Evolutionary conservation across 306 rosid species (phyloP), one percentile per base, ranked within the genome.

Genomic region (Gastrolobium villosum): DNA sequence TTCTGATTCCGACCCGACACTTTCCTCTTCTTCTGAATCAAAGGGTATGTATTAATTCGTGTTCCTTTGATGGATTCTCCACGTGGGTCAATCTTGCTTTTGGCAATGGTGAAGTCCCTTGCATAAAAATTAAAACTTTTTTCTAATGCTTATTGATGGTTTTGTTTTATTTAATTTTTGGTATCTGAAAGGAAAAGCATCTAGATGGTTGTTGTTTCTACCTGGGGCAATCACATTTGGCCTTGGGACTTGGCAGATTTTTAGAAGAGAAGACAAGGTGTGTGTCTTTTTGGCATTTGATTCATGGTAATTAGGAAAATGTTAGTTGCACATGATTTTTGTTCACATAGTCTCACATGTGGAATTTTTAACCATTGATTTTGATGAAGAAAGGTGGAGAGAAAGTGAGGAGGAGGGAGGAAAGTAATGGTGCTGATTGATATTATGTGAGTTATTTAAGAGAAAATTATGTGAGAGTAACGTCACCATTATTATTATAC

Each of bases 171-270:
- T 8, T 5, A 20, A 20, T 52, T 70, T 43, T 15, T n/a, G 39
- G 53, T 61, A 10, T 82, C 84, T 79, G 78, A 75, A 57, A 78
- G 91, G 80, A 67, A 88, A 88, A 72, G 78, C 87, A 45, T 87
- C 93, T 55, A 78, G 84, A 67, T 91, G 85, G 96, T 79, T 91
- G 61, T 80, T 95, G 46, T 95, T 93, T 81, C 82, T 95, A 45
- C 99, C 99, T 65, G 97, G 99, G 46, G 99, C 93, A 55, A 84
- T 93, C 57, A 80, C 94, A 49, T 93, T 95, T 91, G 99, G 98
- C 32, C 98, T 95, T 77, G 99, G 99, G 11, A 95, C 94, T 59
- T 95, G 99, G 98, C 97, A 95, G 87, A 81, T 95, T 76, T 53
- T 91, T 60, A 91, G 99, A 85, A 89, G 98, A 88, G 87, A 91